Percentiles rank a stretch among this genome's conserved stretches.
phyloP scores from a whole-genome alignment of 495 filamentous ascomycete genomes.

The Hamigera avellanea region DNA sequence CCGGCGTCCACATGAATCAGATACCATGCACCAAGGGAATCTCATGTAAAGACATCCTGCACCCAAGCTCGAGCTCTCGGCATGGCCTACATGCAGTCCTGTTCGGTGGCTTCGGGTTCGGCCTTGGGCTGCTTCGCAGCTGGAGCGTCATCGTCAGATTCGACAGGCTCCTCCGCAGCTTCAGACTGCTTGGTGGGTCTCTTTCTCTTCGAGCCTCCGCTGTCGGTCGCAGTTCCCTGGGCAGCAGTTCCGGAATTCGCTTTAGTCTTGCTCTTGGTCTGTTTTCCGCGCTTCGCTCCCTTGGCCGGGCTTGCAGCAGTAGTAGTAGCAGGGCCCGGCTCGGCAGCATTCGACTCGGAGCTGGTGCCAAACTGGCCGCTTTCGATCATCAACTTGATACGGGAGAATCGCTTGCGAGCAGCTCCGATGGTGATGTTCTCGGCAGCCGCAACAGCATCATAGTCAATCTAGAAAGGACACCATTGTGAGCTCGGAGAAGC shows the following conservation, averaged over 20 bases:
- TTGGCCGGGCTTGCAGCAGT: neutral
- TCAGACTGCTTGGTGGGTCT: no score
- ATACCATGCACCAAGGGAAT: no score
- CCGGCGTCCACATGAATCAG: no score
- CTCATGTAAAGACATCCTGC: no score
- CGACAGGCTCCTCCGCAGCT: neutral
- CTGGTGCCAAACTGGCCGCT: neutral
- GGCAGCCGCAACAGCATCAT: constrained; percentile 17
- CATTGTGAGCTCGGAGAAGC: neutral
- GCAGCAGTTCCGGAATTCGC: neutral
- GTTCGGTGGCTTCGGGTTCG: no score
- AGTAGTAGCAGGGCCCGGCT: neutral
- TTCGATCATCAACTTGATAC: constrained; percentile 24
- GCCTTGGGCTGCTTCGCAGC: neutral
- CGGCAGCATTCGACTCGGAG: no score
- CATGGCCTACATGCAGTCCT: no score
- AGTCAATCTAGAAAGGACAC: constrained; percentile 20
- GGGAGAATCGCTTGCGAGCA: constrained; percentile 25
- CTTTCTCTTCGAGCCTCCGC: no score
- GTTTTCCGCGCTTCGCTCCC: no score
- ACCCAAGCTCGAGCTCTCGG: no score
- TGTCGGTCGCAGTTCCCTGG: no score
- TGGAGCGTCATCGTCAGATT: neutral
- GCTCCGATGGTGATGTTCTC: constrained; percentile 20
- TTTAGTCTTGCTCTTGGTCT: neutral